Evolutionary conservation across 148 eudicot species (phyloP).

Genomic region (Linanthus parryae): DNA sequence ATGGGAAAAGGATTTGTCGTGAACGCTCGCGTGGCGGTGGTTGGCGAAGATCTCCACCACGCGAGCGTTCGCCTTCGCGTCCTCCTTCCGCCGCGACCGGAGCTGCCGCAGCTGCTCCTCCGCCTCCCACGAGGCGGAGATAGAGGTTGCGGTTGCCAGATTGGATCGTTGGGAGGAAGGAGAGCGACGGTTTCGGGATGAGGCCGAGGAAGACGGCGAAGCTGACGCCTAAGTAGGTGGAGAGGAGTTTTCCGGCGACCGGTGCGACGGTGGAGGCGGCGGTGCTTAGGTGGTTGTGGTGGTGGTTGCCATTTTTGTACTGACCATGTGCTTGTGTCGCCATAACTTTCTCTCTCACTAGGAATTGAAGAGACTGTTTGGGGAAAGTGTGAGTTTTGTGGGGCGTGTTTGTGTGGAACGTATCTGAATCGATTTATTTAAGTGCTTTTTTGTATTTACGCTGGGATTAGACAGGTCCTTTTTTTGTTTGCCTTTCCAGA

Average conservation of each 20-base stretch:
- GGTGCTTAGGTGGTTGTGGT: conserved; percentile 2
- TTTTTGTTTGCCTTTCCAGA: too few species aligned
- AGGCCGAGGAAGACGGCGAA: neutral
- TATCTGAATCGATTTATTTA: too few species aligned
- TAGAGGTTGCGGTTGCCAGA: neutral
- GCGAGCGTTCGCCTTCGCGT: neutral
- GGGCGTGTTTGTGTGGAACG: too few species aligned
- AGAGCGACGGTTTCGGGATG: neutral
- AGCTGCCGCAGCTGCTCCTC: neutral
- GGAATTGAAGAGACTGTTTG: too few species aligned
- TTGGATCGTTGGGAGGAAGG: neutral
- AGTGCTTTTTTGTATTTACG: too few species aligned
- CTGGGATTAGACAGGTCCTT: too few species aligned
- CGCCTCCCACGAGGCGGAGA: neutral
- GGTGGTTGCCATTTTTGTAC: neutral
- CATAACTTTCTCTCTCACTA: conserved; percentile 11
- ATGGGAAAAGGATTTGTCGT: too few species aligned
- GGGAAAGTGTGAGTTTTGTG: too few species aligned
- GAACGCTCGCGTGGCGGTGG: neutral
- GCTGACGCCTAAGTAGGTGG: neutral
- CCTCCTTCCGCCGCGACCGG: neutral
- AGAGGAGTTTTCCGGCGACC: conserved; percentile 18
- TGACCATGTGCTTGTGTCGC: conserved; percentile 14
- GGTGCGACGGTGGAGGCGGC: conserved; percentile 7
- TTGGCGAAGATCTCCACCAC: neutral